Evolutionary conservation across 495 filamentous ascomycete species (phyloP).

Genomic region (Umbilicaria muhlenbergii): DNA sequence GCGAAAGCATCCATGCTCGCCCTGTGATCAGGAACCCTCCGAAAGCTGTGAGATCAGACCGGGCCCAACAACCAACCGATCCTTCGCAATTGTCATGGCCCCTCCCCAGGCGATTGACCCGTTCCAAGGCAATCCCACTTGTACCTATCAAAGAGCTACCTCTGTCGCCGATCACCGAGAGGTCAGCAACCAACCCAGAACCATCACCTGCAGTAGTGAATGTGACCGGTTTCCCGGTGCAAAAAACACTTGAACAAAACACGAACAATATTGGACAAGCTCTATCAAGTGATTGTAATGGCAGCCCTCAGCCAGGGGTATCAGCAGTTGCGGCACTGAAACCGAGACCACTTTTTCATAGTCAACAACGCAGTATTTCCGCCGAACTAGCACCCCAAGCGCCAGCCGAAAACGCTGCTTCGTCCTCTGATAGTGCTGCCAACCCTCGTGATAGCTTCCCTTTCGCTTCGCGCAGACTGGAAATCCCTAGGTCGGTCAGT

Average conservation of each 20-base stretch:
- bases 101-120: constrained; percentile 9
- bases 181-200: background rate
- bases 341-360: constrained; percentile 13
- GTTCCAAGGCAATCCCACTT: background rate
- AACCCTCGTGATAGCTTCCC: too few relatives aligned
- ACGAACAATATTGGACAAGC: background rate
- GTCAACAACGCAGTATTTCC: constrained; percentile 10
- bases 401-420: too few relatives aligned
- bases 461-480: too few relatives aligned
- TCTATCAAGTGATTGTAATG: background rate
- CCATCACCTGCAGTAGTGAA: background rate
- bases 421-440: too few relatives aligned
- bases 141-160: background rate
- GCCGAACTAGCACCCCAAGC: background rate
- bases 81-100: constrained; percentile 7
- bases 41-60: background rate
- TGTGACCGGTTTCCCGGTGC: background rate
- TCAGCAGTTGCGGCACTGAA: background rate
- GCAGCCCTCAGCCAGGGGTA: background rate
- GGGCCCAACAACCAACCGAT: background rate
- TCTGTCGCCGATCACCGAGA: constrained; percentile 2
- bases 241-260: background rate
- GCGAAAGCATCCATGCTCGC: constrained; percentile 19
- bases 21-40: background rate
- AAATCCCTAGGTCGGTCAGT: constrained; percentile 8